Percentiles rank a stretch among this genome's conserved stretches.
Evolutionary conservation across 768 basidiomycete species (phyloP).

Genomic region (Leccinum variicolor): DNA sequence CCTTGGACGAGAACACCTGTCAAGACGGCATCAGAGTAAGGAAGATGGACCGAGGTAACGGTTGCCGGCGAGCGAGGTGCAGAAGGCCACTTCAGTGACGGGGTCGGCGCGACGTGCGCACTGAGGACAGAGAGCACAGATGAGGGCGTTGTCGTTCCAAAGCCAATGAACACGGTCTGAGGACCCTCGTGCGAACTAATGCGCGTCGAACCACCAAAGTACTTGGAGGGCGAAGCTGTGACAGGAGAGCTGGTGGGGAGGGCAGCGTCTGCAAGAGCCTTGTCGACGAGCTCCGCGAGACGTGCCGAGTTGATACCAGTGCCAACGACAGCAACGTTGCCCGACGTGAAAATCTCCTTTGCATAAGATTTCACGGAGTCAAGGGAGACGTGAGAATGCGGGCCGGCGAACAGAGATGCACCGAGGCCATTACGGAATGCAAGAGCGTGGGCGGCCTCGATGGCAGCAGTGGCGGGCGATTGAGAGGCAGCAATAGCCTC

Average conservation of each 20-base stretch:
- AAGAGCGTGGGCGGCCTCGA: conserved; percentile 85
- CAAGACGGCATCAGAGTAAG: conserved; percentile 90
- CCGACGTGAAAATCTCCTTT: conserved; percentile 65
- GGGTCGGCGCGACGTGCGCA: conserved; percentile 73
- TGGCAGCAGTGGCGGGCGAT: conserved; percentile 63
- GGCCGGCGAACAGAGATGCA: conserved; percentile 80
- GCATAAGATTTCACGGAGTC: conserved; percentile 76
- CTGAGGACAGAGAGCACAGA: conserved; percentile 77
- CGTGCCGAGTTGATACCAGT: conserved; percentile 75
- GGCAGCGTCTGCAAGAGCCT: conserved; percentile 48
- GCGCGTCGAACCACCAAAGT: conserved; percentile 87
- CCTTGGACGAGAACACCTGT: conserved; percentile 82
- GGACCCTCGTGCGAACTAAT: conserved; percentile 57
- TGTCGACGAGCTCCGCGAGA: conserved; percentile 69
- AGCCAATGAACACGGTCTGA: conserved; percentile 86
- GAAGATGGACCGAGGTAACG: conserved; percentile 73
- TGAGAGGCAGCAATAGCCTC: conserved; percentile 62
- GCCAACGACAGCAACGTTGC: conserved; percentile 83
- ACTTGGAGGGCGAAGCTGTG: conserved; percentile 34
- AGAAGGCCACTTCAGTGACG: conserved; percentile 84
- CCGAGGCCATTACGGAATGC: conserved; percentile 97
- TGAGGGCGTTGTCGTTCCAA: conserved; percentile 66
- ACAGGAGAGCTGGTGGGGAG: conserved; percentile 36
- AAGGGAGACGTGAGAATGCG: conserved; percentile 58
- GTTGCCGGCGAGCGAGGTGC: conserved; percentile 56